These are phyloP conservation scores for Cutaneotrichosporon sp. DNA, from an alignment of 1,284 basidiomycete genomes.

Conservation along the genomic window DNA sequence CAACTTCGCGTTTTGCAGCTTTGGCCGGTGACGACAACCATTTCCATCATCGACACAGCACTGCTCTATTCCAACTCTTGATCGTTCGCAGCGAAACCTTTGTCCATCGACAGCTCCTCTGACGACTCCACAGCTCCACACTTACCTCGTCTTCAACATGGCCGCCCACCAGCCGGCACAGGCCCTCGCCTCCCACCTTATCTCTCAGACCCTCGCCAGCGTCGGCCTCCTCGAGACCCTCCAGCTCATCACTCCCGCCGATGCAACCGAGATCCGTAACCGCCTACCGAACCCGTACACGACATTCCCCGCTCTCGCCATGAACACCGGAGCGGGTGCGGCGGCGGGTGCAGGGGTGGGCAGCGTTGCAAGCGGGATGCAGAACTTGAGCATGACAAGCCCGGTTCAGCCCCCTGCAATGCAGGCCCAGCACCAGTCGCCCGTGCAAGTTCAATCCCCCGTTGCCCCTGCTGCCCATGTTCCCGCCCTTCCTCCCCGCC, in stretches of 20 bases:
- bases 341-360: background rate
- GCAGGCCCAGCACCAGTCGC: background rate
- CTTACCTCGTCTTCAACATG: background rate
- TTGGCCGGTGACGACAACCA: too few relatives aligned
- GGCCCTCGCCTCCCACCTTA: conserved; percentile 35
- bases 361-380: background rate
- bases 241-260: conserved; percentile 26
- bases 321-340: background rate
- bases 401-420: background rate
- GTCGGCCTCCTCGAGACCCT: conserved; percentile 38
- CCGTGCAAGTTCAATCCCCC: background rate
- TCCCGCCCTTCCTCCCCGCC: background rate
- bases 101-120: too few relatives aligned
- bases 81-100: too few relatives aligned
- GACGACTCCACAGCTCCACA: background rate
- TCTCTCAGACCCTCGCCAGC: conserved; percentile 39
- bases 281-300: conserved; percentile 30
- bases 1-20: too few relatives aligned
- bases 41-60: too few relatives aligned
- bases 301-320: conserved; percentile 21
- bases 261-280: conserved; percentile 35
- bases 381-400: conserved; percentile 1
- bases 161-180: conserved; percentile 21
- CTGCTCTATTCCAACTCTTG: too few relatives aligned
- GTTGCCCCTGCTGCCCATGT: background rate